Conservation (phyloP, 2,329 filamentous ascomycete genomes). For the Botrytis paeoniae region DNA sequence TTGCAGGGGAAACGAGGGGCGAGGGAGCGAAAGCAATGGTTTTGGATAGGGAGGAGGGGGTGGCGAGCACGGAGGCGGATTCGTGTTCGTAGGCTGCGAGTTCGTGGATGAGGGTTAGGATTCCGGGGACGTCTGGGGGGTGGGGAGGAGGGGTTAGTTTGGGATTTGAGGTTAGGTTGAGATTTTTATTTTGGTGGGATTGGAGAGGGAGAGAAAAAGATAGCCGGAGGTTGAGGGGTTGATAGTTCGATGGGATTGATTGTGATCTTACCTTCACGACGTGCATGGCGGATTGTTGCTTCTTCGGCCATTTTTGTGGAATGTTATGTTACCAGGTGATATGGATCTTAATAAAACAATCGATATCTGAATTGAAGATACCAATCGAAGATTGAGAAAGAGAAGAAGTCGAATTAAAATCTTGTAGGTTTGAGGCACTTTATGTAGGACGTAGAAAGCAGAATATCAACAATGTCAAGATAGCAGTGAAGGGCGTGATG, state of each 20-base stretch:
- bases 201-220: not conserved
- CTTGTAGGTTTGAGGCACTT: fast-evolving
- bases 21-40: constrained; percentile 75
- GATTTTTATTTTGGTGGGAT: not conserved
- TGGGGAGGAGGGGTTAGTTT: not conserved
- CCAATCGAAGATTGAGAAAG: not conserved
- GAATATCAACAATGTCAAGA: not conserved
- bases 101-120: constrained; percentile 77
- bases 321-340: not conserved
- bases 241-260: not conserved
- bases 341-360: not conserved
- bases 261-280: not conserved
- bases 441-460: not conserved
- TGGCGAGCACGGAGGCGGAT: constrained; percentile 71
- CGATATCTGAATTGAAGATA: not conserved
- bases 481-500: not conserved
- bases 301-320: not conserved
- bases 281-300: constrained; percentile 14
- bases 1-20: constrained; percentile 43
- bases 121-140: constrained; percentile 69
- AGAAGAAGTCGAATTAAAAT: not conserved
- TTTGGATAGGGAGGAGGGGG: constrained; percentile 64
- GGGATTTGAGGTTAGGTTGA: not conserved
- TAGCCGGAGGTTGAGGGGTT: not conserved
- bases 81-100: constrained; percentile 87